Evolutionary conservation across 2,329 filamentous ascomycete genomes (phyloP).

Genomic region (Neopestalotiopsis rosae): DNA sequence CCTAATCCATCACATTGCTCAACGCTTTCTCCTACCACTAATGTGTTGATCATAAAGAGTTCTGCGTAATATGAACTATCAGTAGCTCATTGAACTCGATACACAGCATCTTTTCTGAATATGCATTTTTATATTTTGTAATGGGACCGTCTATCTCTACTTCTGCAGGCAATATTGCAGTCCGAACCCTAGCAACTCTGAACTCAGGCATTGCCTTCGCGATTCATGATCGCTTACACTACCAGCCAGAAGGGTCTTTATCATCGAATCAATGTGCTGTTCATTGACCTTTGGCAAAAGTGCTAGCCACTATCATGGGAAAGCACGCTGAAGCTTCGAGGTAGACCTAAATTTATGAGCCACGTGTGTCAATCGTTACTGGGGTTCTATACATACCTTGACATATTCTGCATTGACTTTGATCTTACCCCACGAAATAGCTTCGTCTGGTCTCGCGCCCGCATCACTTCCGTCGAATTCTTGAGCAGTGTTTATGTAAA

Average conservation of each 20-base stretch:
- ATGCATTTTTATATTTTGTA: no score
- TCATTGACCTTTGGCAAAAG: conserved; percentile 61
- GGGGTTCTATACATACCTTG: conserved; percentile 67
- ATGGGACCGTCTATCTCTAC: no score
- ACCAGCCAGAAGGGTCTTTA: not conserved
- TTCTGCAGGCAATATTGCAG: no score
- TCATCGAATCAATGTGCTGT: not conserved
- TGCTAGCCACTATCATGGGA: conserved; percentile 70
- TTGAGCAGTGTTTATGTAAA: conserved; percentile 97
- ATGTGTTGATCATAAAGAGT: no score
- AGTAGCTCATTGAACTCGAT: no score
- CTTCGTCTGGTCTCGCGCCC: conserved; percentile 92
- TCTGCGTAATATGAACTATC: no score
- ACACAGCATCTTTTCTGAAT: no score
- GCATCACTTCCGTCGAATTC: conserved; percentile 98
- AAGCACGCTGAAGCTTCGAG: conserved; percentile 69
- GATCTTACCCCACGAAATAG: conserved; percentile 98
- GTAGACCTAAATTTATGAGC: conserved; percentile 54
- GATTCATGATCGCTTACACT: no score
- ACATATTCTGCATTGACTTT: conserved; percentile 86
- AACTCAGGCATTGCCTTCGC: no score
- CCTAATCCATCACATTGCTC: no score
- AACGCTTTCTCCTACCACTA: no score
- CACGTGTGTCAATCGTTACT: not conserved
- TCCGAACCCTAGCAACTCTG: no score